Evolutionary conservation across 768 basidiomycete species (phyloP).

Genomic region (Podaxis sp.): DNA sequence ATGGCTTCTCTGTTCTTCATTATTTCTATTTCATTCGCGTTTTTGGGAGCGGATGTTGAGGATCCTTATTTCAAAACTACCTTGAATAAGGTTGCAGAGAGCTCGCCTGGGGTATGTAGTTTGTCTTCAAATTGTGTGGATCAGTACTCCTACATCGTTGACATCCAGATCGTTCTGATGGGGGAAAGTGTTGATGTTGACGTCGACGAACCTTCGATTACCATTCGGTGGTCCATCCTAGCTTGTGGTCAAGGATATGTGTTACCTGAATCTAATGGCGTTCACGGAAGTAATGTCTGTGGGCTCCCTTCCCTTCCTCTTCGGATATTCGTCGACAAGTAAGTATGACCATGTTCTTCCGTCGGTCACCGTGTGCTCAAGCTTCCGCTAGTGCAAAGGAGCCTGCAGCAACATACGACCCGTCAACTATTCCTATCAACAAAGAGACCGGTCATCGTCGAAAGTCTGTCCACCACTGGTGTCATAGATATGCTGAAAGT

Average conservation of each 20-base stretch:
- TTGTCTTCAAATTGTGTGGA: neutral
- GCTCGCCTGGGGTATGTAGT: constrained; percentile 43
- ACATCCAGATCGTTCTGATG: constrained; percentile 45
- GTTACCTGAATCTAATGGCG: constrained; percentile 43
- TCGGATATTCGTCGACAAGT: constrained; percentile 51
- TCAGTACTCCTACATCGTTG: too few species aligned
- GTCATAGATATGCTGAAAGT: neutral
- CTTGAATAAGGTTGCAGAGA: constrained; percentile 38
- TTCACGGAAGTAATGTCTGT: constrained; percentile 43
- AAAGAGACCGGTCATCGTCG: constrained; percentile 38
- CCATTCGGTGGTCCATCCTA: constrained; percentile 54
- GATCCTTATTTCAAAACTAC: constrained; percentile 37
- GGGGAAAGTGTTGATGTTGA: constrained; percentile 60
- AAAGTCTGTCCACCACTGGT: constrained; percentile 29
- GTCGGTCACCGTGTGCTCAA: neutral
- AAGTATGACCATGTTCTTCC: constrained; percentile 11
- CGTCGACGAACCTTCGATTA: constrained; percentile 54
- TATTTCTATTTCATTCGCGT: constrained; percentile 43
- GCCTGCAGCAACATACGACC: constrained; percentile 44
- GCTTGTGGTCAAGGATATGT: constrained; percentile 47
- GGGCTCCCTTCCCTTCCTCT: constrained; percentile 45
- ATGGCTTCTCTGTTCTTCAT: constrained; percentile 49
- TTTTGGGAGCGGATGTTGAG: constrained; percentile 42
- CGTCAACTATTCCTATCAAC: constrained; percentile 41
- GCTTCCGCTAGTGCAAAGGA: constrained; percentile 26